Base-by-base conservation (phyloP, 2,329 filamentous ascomycete genomes). In the Cryoendolithus antarcticus region DNA sequence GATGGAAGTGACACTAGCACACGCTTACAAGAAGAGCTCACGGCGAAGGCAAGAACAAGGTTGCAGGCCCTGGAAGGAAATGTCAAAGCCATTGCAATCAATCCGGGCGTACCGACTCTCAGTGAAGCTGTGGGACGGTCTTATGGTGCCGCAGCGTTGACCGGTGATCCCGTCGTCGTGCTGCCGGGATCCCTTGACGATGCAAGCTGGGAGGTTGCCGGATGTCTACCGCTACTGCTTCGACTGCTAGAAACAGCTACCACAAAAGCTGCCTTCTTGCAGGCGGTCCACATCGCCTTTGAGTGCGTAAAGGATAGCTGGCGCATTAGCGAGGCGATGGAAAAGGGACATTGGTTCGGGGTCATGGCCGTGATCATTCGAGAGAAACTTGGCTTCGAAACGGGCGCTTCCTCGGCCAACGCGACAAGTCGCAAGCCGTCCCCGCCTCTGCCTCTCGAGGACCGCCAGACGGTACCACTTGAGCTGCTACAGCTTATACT, bases 261-360 rank as follows among this genome's bases (percentile, higher is more conserved):
- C 2, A 80, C 77, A 0, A 69, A 75, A 6, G 76, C 86, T 35
- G 78, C 79, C 33, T 77, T 88, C 21, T 64, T 88, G 7, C 74
- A 83, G 39, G 79, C 88, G 1, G 77, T 93, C 2, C 78, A 93
- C 52, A 82, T 93, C 52, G 69, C 94, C 19, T 86, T 95, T 45
- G 77, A 83, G 47, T 85, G 84, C 44, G 82, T 95, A 36, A 81
- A 83, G 48, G 81, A 83, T 47, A 96, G 83, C 56, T 98, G 93
- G 91, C 76, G 91, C 47, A 96, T 96, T 49, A 96, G 91, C 49
- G 93, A 98, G 58, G 88, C 91, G 19, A 95, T 98, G 82, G 91
- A 98, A 60, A 80, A 84, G 52, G 86, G 93, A 43, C 91, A 93
- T 49, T 93, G 89, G 0, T 98, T 95, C 56, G 82, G 84, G 19